Evolutionary conservation across 2,329 filamentous ascomycete genomes (phyloP), one percentile per base, ranked within the genome.

Genomic region (Colletotrichum sojae): DNA sequence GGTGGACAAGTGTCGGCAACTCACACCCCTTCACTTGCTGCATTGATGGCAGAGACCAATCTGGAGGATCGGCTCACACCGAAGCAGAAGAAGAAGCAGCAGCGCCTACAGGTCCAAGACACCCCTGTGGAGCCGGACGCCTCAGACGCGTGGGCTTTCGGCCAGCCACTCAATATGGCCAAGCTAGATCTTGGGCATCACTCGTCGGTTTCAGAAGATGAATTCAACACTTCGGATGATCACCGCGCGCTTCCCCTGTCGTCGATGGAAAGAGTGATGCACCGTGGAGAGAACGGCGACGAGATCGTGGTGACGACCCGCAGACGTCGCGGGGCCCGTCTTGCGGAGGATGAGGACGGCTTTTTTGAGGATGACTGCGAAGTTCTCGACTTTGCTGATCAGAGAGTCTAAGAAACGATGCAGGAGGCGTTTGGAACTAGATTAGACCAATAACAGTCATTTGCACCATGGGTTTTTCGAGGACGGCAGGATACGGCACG

Each of bases 321-420:
- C 70, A 86, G 92, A 60, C 89, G 93, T 68, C 89, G 86, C 48
- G 83, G 84, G 46, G 85, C 83, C 58, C 84, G 86, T 60, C 78
- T 81, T 45, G 78, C 81, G 16, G 83, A 83, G 36, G 90, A 90
- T 52, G 92, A 93, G 66, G 90, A 91, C 63, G 92, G 92, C 2
- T 97, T 97, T 79, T 97, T 97, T 75, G 94, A 97, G 80, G 94
- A 97, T 77, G 94, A 97, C 77, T 96, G 93, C 73, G 94, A 97
- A 78, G 92, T 97, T 66, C 86, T 97, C 71, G 94, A 97, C 81
- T 97, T 96, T 86, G 93, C 94, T 25, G 89, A 90, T 75, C 89
- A 91, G 80, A 83, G 89, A 77, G 89, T 91, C 39, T 91, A 78
- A 85, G 69, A 40, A 69, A 70, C 69, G 68, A 71, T 71, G 62